Base-by-base conservation (phyloP, 2,329 filamentous ascomycete genomes). In the Aspergillus puulaauensis region DNA sequence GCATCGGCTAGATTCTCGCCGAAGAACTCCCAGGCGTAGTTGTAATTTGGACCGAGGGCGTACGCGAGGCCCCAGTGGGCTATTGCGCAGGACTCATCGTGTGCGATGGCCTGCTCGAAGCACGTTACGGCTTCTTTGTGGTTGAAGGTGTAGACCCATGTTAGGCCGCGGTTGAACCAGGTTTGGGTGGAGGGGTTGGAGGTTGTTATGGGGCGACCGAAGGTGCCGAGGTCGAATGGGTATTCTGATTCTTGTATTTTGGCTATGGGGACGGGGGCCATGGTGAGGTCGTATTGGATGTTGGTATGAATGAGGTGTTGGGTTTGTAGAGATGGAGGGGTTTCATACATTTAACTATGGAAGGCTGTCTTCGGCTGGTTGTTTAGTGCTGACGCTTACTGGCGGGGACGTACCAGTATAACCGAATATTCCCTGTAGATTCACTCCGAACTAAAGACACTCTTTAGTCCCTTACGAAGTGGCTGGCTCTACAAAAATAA, bases 1-100 rank as follows among this genome's bases (percentile, higher is more conserved):
- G 80, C 62, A 1, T 41, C 72, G 9, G 77, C 71, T 3, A 87
- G 76, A 61, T 92, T 89, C 0, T 77, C 72, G 55, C 88, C 87
- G 63, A 91, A 91, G 21, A 85, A 80, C 27, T 85, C 82, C 90
- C 90, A 92, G 0, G 89, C 86, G 67, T 91, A 91, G 76, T 93
- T 90, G 72, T 90, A 88, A 68, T 93, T 92, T 3, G 90, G 90
- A 0, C 90, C 90, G 0, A 90, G 75, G 2, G 86, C 79, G 68
- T 89, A 91, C 0, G 90, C 73, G 9, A 77, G 61, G 0, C 74
- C 75, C 75, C 75, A 77, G 57, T 75, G 72, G 6, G 74, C 75
- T 65, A 77, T 74, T 1, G 73, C 69, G 56, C 72, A 77, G 14
- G 60, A 52, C 12, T 63, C 61, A 61, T 77, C 75, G 52, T 70